Evolutionary conservation across 2,329 filamentous ascomycete species (phyloP).

Genomic region (Xylariaceae sp.): DNA sequence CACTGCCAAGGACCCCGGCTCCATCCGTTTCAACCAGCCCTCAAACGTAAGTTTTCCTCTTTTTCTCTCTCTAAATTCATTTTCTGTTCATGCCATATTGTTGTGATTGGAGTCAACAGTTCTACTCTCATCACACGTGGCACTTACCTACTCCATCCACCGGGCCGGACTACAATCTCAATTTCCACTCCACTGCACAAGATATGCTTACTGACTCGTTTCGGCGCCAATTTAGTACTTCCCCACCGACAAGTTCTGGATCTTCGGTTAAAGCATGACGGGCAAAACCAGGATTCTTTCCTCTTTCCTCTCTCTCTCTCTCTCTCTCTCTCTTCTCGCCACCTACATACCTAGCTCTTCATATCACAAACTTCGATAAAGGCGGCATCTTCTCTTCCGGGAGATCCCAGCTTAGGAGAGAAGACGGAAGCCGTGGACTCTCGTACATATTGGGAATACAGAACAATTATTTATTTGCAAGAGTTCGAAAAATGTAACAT

Average conservation of each 20-base stretch:
- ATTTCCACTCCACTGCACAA: not conserved
- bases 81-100: not conserved
- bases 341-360: too few relatives aligned
- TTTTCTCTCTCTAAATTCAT: conserved; percentile 13
- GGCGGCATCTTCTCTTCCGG: not conserved
- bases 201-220: conserved; percentile 14
- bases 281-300: not conserved
- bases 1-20: conserved; percentile 53
- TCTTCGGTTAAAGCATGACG: conserved; percentile 44
- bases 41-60: conserved; percentile 50
- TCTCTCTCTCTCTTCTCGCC: too few relatives aligned
- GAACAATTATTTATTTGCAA: too few relatives aligned
- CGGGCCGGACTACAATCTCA: too few relatives aligned
- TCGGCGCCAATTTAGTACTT: conserved; percentile 43
- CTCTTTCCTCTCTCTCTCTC: not conserved
- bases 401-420: too few relatives aligned
- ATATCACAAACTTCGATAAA: conserved; percentile 1
- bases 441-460: too few relatives aligned
- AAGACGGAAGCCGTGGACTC: too few relatives aligned
- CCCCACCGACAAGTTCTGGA: conserved; percentile 50
- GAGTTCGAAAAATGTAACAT: too few relatives aligned
- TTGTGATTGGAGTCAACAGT: too few relatives aligned
- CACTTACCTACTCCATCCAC: too few relatives aligned
- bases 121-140: too few relatives aligned
- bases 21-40: conserved; percentile 71